Evolutionary conservation across 768 basidiomycete species (phyloP).

Genomic region (Scleroderma citrinum): DNA sequence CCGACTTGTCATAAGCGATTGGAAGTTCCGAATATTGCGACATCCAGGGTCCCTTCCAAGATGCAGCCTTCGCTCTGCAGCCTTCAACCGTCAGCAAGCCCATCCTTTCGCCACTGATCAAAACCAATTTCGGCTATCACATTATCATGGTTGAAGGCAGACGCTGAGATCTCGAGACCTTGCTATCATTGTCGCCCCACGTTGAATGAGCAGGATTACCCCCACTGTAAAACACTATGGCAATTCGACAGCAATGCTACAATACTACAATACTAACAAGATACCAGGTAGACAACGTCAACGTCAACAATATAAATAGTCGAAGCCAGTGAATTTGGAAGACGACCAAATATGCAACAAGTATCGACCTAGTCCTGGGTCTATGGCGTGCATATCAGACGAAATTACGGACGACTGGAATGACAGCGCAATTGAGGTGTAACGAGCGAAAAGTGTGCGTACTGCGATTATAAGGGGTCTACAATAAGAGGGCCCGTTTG

Average conservation of each 20-base stretch:
- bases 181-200: neutral
- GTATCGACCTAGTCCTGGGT: neutral
- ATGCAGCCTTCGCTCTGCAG: constrained; percentile 76
- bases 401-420: neutral
- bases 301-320: neutral
- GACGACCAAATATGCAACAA: neutral
- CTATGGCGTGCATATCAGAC: neutral
- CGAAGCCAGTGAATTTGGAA: neutral
- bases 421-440: neutral
- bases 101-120: constrained; percentile 62
- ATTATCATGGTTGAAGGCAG: constrained; percentile 91
- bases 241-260: neutral
- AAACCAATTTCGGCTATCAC: constrained; percentile 82
- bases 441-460: neutral
- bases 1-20: neutral
- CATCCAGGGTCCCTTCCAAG: constrained; percentile 68
- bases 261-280: neutral
- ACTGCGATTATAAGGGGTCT: too few species aligned
- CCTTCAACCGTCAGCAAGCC: constrained; percentile 83
- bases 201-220: neutral
- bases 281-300: neutral
- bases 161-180: constrained; percentile 33
- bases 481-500: too few species aligned
- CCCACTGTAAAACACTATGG: neutral
- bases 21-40: constrained; percentile 2